Conservation (phyloP, 352 stramenopile genomes). For the Peronospora farinosa region DNA sequence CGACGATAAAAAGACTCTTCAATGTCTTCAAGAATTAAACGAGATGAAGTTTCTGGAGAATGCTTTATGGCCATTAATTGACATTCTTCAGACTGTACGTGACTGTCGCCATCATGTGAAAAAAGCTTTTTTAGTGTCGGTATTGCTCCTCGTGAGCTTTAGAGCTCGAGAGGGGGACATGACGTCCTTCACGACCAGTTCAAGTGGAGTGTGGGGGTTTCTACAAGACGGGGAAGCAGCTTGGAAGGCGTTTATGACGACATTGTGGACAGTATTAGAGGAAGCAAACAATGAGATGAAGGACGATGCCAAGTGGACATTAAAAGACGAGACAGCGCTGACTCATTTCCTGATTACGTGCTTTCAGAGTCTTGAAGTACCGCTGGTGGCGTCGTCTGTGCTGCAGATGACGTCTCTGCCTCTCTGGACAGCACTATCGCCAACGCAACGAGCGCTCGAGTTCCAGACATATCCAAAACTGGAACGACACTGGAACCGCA, state of each 20-base stretch:
- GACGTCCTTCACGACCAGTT: neutral
- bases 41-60: constrained; percentile 40
- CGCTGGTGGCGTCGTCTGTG: constrained; percentile 39
- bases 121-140: constrained; percentile 37
- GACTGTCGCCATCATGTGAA: constrained; percentile 34
- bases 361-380: constrained; percentile 56
- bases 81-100: constrained; percentile 10
- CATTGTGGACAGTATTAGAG: constrained; percentile 28
- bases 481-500: constrained; percentile 55
- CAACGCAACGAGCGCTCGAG: constrained; percentile 52
- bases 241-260: constrained; percentile 37
- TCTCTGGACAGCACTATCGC: constrained; percentile 53
- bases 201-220: constrained; percentile 20
- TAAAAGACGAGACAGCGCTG: constrained; percentile 47
- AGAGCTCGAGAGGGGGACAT: constrained; percentile 10
- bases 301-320: constrained; percentile 33
- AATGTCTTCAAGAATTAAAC: constrained; percentile 25
- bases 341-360: constrained; percentile 56
- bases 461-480: constrained; percentile 63
- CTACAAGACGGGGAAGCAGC: constrained; percentile 17
- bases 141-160: constrained; percentile 41
- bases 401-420: constrained; percentile 61
- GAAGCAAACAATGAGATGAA: constrained; percentile 13
- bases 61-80: constrained; percentile 43
- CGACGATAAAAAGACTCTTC: constrained; percentile 13